phyloP scores from a whole-genome alignment of 768 basidiomycete species.

The Mycena maculata region DNA sequence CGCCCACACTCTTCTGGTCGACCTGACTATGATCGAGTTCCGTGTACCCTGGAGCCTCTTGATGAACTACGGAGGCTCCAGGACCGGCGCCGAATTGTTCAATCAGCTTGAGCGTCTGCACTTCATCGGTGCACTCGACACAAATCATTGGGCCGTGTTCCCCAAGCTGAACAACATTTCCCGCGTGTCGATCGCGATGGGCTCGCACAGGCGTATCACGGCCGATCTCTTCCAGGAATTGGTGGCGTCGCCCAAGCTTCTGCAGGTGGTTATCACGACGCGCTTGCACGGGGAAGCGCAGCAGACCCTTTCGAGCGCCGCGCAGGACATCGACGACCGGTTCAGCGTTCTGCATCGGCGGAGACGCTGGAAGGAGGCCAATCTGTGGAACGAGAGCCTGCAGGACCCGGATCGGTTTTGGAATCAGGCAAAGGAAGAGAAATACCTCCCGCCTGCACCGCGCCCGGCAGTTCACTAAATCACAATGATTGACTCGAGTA shows the following conservation, averaged over 20 bases:
- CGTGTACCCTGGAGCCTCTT: constrained; percentile 5
- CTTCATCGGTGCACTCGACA: constrained; percentile 28
- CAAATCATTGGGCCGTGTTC: not conserved
- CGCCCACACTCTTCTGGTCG: constrained; percentile 20
- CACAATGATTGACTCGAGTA: no score
- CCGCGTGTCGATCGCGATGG: constrained; percentile 31
- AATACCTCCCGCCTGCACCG: constrained; percentile 17
- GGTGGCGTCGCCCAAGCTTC: constrained; percentile 31
- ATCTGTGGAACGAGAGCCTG: constrained; percentile 29
- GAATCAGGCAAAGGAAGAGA: constrained; percentile 30
- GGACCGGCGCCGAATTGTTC: constrained; percentile 1
- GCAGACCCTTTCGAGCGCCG: constrained; percentile 11
- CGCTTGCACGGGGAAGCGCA: constrained; percentile 27
- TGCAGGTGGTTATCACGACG: constrained; percentile 32
- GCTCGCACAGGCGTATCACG: not conserved
- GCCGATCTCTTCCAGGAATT: constrained; percentile 7
- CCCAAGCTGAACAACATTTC: constrained; percentile 26
- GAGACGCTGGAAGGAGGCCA: constrained; percentile 31
- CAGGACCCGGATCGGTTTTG: constrained; percentile 29
- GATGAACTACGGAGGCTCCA: not conserved
- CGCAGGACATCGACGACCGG: constrained; percentile 26
- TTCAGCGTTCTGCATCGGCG: constrained; percentile 31
- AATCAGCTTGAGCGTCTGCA: constrained; percentile 26
- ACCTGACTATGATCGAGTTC: constrained; percentile 31
- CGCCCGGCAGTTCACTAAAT: constrained; percentile 6